Conservation (phyloP, 495 filamentous ascomycete genomes). For the Penicillium paradoxum region DNA sequence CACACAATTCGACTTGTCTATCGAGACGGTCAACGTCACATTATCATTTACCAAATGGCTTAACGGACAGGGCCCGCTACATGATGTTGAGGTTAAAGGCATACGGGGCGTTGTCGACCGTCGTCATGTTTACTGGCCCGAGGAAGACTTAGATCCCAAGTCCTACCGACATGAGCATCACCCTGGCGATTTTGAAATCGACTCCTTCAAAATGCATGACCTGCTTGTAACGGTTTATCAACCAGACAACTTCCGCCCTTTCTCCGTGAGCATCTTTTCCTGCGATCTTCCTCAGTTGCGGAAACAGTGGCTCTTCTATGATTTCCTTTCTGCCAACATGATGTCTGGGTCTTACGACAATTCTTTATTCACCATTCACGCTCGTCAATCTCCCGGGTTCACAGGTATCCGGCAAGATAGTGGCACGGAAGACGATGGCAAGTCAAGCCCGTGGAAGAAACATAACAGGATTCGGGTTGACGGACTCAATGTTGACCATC, state of each 20-base stretch:
- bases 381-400: conserved; percentile 74
- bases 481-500: conserved; percentile 88
- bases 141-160: conserved; percentile 74
- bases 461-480: conserved; percentile 87
- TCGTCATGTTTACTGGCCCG: conserved; percentile 67
- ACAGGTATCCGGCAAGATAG: conserved; percentile 52
- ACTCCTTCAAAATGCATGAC: conserved; percentile 93
- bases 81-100: conserved; percentile 89
- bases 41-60: conserved; percentile 98
- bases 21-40: conserved; percentile 93
- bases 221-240: conserved; percentile 89
- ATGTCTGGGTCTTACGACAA: conserved; percentile 96
- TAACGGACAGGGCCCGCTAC: conserved; percentile 88
- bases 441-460: conserved; percentile 75
- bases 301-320: conserved; percentile 97
- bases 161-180: conserved; percentile 81
- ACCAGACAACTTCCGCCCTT: conserved; percentile 83
- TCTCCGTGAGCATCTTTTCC: conserved; percentile 89
- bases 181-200: conserved; percentile 93
- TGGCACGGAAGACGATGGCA: conserved; percentile 47
- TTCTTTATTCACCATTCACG: conserved; percentile 95
- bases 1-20: conserved; percentile 93
- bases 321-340: conserved; percentile 89
- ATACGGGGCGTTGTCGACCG: conserved; percentile 95
- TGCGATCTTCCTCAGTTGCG: conserved; percentile 89